Conservation (phyloP, 2,329 filamentous ascomycete genomes). For the Talaromyces sp. region DNA sequence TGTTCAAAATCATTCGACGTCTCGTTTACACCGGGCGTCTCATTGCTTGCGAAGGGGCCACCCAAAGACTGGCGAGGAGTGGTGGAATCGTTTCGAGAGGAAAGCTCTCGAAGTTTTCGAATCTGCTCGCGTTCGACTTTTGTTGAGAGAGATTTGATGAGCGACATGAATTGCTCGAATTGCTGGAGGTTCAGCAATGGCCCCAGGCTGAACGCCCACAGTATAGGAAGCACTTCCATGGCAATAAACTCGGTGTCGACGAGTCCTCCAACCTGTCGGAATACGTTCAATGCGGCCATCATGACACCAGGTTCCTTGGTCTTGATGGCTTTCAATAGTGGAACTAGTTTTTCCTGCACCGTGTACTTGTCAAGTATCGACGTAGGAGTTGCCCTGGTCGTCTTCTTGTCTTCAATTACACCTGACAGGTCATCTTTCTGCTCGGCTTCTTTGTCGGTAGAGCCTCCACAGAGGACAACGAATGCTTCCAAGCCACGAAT, state of each 20-base stretch:
- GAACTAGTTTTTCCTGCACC: constrained; percentile 94
- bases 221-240: constrained; percentile 78
- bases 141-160: constrained; percentile 74
- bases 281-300: constrained; percentile 82
- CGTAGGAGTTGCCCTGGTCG: constrained; percentile 59
- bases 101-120: constrained; percentile 79
- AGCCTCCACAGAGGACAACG: constrained; percentile 79
- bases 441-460: constrained; percentile 41
- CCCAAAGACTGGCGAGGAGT: constrained; percentile 32
- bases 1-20: constrained; percentile 73
- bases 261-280: constrained; percentile 72
- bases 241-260: constrained; percentile 89
- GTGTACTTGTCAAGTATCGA: constrained; percentile 94
- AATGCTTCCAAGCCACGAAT: constrained; percentile 87
- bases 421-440: constrained; percentile 70
- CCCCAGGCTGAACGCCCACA: constrained; percentile 89
- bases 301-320: constrained; percentile 97
- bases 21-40: constrained; percentile 46
- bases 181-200: constrained; percentile 81
- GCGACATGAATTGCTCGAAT: constrained; percentile 82
- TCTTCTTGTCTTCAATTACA: constrained; percentile 44
- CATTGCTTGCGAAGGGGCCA: constrained; percentile 21
- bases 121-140: constrained; percentile 85
- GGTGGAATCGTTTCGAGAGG: constrained; percentile 50
- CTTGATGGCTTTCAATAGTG: constrained; percentile 85